Percentiles rank a stretch among this genome's conserved stretches.
Conservation (phyloP, 257 asterid species). For the Misopates orontium region DNA sequence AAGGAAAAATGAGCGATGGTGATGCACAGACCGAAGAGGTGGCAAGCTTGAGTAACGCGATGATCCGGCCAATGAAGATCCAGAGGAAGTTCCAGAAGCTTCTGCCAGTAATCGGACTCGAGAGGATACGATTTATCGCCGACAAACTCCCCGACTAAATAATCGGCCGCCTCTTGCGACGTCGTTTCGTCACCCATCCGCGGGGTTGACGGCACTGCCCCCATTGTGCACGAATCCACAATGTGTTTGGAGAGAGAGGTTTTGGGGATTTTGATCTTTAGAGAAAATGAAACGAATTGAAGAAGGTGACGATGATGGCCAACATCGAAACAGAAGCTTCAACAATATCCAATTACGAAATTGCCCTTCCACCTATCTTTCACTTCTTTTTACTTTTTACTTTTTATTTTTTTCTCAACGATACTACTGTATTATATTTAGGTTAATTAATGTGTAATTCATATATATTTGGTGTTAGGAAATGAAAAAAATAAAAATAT, state of each 20-base stretch:
- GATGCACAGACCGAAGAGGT: conserved; percentile 63
- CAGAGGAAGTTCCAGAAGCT: conserved; percentile 85
- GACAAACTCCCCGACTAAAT: conserved; percentile 62
- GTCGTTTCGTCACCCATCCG: conserved; percentile 10
- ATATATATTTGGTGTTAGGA: no score
- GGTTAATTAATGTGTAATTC: no score
- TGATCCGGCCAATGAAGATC: conserved; percentile 79
- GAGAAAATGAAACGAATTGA: conserved; percentile 12
- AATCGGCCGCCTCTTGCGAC: conserved; percentile 81
- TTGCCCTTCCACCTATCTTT: conserved; percentile 26
- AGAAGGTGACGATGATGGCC: not conserved
- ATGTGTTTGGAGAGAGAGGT: not conserved
- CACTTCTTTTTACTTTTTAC: no score
- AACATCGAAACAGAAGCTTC: conserved; percentile 12
- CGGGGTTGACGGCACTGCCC: conserved; percentile 91
- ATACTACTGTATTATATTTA: no score
- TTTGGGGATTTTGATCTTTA: conserved; percentile 19
- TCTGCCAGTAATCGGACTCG: conserved; percentile 91
- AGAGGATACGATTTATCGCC: conserved; percentile 82
- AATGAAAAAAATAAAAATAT: no score
- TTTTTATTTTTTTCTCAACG: no score
- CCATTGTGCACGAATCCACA: conserved; percentile 43
- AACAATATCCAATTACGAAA: conserved; percentile 25
- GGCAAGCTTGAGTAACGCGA: conserved; percentile 82
- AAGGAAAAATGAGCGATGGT: not conserved